phyloP scores from a whole-genome alignment of 805 yeast species.

The Saturnispora saitoi region DNA sequence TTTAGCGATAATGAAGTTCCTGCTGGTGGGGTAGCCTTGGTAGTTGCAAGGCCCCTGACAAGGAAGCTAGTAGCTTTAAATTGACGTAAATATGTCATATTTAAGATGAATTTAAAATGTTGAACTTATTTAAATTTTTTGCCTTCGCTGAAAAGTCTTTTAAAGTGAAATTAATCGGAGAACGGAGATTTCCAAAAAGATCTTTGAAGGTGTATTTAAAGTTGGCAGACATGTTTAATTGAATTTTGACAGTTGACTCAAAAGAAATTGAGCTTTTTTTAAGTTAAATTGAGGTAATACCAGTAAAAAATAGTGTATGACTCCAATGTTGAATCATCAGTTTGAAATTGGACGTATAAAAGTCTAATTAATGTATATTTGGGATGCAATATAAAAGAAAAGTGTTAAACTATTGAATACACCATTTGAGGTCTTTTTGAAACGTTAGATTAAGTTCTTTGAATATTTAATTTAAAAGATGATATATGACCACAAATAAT shows the following conservation, averaged over 20 bases:
- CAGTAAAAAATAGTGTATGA: neutral
- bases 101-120: neutral
- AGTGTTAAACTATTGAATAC: too few species aligned
- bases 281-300: neutral
- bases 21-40: constrained; percentile 31
- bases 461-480: too few species aligned
- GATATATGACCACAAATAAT: too few species aligned
- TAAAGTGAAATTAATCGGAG: neutral
- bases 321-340: neutral
- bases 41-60: constrained; percentile 6
- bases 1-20: constrained; percentile 40
- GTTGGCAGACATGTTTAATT: neutral
- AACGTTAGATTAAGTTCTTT: too few species aligned
- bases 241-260: neutral
- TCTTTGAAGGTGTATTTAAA: neutral
- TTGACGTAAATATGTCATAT: constrained; percentile 4
- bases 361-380: neutral
- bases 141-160: constrained; percentile 1
- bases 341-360: neutral
- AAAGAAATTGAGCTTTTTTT: neutral
- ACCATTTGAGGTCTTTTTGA: too few species aligned
- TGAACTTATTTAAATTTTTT: neutral
- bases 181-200: neutral
- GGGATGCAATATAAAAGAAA: too few species aligned
- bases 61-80: neutral